phyloP scores from a whole-genome alignment of 2,329 filamentous ascomycete species.

The Ophiobolus disseminans region DNA sequence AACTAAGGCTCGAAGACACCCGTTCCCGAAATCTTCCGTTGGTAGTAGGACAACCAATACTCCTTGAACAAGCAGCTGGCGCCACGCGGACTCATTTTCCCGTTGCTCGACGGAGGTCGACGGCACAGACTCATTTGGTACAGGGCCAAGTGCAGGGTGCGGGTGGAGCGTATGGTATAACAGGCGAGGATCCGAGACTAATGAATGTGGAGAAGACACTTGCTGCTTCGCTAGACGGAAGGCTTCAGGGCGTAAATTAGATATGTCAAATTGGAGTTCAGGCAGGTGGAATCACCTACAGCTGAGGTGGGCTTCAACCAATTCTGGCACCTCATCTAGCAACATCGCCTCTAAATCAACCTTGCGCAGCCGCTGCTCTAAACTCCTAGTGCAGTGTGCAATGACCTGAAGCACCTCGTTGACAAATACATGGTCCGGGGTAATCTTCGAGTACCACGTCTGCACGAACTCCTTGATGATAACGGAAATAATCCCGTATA shows the following conservation, averaged over 20 bases:
- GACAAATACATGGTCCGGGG: conserved; percentile 85
- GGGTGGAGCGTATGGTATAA: conserved; percentile 87
- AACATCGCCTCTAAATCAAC: conserved; percentile 83
- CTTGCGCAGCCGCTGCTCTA: conserved; percentile 84
- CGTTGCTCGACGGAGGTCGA: conserved; percentile 66
- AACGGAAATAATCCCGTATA: conserved; percentile 91
- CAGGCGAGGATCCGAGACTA: conserved; percentile 68
- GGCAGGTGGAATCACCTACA: conserved; percentile 62
- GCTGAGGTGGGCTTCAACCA: conserved; percentile 80
- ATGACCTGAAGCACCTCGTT: conserved; percentile 89
- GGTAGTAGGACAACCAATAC: conserved; percentile 84
- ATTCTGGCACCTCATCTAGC: conserved; percentile 84
- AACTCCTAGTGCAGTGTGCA: conserved; percentile 84
- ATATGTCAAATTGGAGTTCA: conserved; percentile 23
- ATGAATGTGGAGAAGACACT: conserved; percentile 63
- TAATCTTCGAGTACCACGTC: conserved; percentile 92
- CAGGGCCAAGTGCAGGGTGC: conserved; percentile 79
- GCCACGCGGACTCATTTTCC: conserved; percentile 82
- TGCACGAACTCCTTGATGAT: conserved; percentile 90
- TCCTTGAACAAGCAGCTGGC: conserved; percentile 85
- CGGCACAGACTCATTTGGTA: conserved; percentile 66
- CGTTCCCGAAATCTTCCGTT: conserved; percentile 89
- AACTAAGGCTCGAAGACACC: conserved; percentile 81
- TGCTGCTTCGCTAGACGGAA: conserved; percentile 71
- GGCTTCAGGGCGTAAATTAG: conserved; percentile 59